Base-by-base conservation (phyloP, 2,329 filamentous ascomycete genomes). In the Ilyonectria destructans region DNA sequence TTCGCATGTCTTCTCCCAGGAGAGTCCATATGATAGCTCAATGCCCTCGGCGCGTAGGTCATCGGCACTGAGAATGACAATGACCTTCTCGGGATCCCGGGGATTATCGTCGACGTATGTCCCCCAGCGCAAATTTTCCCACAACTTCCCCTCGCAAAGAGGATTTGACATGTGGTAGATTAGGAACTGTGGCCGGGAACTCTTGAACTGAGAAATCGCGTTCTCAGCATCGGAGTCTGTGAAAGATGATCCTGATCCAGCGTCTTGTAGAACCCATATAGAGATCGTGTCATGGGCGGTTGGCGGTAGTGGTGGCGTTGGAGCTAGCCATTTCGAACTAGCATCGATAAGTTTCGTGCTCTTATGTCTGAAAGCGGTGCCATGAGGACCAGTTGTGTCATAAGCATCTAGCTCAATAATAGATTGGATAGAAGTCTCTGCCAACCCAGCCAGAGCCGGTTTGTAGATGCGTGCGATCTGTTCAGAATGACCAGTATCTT, bases 1-100 rank as follows among this genome's bases (percentile, higher is more conserved):
- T 12, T 54, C 51, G 10, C 51, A 54, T 4, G 51, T 54, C n/a
- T 54, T 54, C 51, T 54, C 51, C 51, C 51, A 54, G 12, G 51
- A 54, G 17, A 54, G 51, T 3, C 51, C 51, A 10, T 54, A 54
- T n/a, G 51, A 54, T 7, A 54, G 51, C 10, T 54, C 51, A n/a
- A 54, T 54, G 12, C 51, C 51, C 51, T 54, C 51, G 31, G 51
- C 31, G 31, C 51, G 51, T 12, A 54, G 31, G n/a, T 54, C 51
- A 33, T 54, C 51, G 12, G 51, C 51, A 33, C 51, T 54, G n/a
- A 54, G 29, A 21, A 54, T 35, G 31, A 54, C 51, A 35, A 54
- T 54, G 29, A 54, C 51, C 31, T 54, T 31, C n/a, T 54, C 51
- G 8, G 51, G 51, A 12, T 54, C 51, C 31, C 29, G 51, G 10